A percentile compares a stretch with the other conserved stretches of the same genome.
phyloP scores from a whole-genome alignment of 768 basidiomycete genomes.

The Lentinula lateritia region DNA sequence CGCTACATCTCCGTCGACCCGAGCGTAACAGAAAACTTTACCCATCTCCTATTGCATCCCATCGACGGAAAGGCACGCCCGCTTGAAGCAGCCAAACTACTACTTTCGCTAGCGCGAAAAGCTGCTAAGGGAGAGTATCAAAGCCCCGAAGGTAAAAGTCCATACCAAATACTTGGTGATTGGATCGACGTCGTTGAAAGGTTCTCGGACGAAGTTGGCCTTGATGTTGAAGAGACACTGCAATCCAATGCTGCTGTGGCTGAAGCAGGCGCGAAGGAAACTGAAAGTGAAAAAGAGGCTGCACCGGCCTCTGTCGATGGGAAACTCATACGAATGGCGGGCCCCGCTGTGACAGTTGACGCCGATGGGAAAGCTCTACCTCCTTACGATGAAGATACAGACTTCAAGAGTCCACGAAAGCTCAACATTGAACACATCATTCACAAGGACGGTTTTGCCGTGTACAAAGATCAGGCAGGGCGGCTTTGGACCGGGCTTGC shows the following conservation, averaged over 20 bases:
- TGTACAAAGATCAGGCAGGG: slow-evolving; percentile 97
- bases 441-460: slow-evolving; percentile 73
- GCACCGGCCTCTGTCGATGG: slow-evolving; percentile 49
- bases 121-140: slow-evolving; percentile 78
- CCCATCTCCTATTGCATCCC: slow-evolving; percentile 61
- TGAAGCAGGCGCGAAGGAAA: slow-evolving; percentile 27
- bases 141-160: slow-evolving; percentile 90
- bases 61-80: slow-evolving; percentile 58
- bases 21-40: slow-evolving; percentile 74
- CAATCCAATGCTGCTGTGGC: slow-evolving; percentile 49
- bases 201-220: slow-evolving; percentile 87
- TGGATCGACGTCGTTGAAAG: slow-evolving; percentile 90
- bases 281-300: slow-evolving; percentile 14
- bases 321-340: slow-evolving; percentile 66
- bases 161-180: slow-evolving; percentile 89
- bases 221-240: slow-evolving; percentile 74
- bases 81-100: slow-evolving; percentile 88
- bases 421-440: slow-evolving; percentile 88
- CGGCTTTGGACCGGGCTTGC: slow-evolving; percentile 94
- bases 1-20: slow-evolving; percentile 84
- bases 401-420: slow-evolving; percentile 61
- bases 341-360: slow-evolving; percentile 51
- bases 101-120: slow-evolving; percentile 78
- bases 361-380: slow-evolving; percentile 44
- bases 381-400: slow-evolving; percentile 77